Percentiles rank a stretch among this genome's conserved stretches.
Conservation (phyloP, 2,329 filamentous ascomycete species). For the Alternaria metachromatica region DNA sequence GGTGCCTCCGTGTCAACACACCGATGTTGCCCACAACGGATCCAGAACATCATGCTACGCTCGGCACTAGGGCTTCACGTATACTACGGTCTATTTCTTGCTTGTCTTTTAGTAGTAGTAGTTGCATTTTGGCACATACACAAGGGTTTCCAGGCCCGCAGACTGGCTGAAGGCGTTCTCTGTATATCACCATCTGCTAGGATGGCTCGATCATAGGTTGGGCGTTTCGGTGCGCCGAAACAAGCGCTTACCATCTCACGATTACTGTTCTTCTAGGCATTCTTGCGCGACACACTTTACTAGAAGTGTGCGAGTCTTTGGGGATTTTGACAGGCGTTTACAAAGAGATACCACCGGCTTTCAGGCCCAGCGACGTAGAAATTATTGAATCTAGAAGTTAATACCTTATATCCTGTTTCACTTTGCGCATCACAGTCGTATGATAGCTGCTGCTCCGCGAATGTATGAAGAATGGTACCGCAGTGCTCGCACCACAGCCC, state of each 20-base stretch:
- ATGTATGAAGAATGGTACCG: background rate
- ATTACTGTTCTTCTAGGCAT: constrained; percentile 21
- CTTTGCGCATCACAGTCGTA: background rate
- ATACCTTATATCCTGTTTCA: background rate
- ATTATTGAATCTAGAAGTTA: constrained; percentile 17
- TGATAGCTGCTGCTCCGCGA: background rate
- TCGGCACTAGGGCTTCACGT: background rate
- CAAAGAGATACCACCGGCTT: constrained; percentile 37
- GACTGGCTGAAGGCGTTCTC: constrained; percentile 36
- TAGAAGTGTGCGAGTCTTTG: constrained; percentile 36
- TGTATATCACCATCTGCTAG: constrained; percentile 25
- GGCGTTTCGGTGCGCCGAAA: constrained; percentile 27
- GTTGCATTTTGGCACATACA: constrained; percentile 43
- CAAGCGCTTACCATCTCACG: constrained; percentile 18
- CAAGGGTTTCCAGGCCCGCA: constrained; percentile 35
- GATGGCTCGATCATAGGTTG: constrained; percentile 24
- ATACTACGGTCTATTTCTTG: constrained; percentile 14
- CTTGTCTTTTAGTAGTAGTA: constrained; percentile 38
- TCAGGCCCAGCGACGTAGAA: constrained; percentile 29
- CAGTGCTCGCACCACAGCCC: constrained; percentile 14
- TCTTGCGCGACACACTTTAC: constrained; percentile 38
- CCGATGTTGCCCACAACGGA: background rate
- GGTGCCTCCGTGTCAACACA: background rate
- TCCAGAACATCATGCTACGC: background rate
- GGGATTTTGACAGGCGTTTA: constrained; percentile 24